phyloP scores from a whole-genome alignment of 2,329 filamentous ascomycete species.

The Monilinia vaccinii-corymbosi region DNA sequence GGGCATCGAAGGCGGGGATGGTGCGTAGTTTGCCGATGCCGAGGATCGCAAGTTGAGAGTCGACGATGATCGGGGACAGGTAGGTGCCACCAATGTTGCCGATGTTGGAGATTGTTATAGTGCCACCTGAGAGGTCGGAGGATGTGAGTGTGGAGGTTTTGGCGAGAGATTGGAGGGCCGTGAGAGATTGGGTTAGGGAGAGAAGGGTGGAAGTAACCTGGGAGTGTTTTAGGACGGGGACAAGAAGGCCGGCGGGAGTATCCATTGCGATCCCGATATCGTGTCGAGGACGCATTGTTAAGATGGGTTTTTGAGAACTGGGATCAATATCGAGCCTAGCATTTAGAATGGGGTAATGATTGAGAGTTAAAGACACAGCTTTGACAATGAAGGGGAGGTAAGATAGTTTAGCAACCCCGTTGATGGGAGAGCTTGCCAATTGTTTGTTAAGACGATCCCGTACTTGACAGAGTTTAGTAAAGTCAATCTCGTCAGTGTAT shows the following conservation, averaged over 20 bases:
- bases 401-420: constrained; percentile 58
- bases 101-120: constrained; percentile 94
- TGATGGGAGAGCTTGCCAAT: constrained; percentile 33
- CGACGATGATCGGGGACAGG: constrained; percentile 82
- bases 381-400: constrained; percentile 95
- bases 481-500: constrained; percentile 83
- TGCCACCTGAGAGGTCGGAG: constrained; percentile 73
- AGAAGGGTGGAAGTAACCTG: constrained; percentile 60
- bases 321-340: constrained; percentile 61
- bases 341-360: constrained; percentile 79
- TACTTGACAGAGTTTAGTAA: constrained; percentile 63
- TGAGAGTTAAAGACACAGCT: constrained; percentile 77
- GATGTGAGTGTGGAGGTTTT: constrained; percentile 64
- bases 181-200: constrained; percentile 68
- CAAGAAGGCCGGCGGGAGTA: constrained; percentile 76
- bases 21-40: constrained; percentile 75
- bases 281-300: constrained; percentile 75
- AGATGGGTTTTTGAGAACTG: constrained; percentile 53
- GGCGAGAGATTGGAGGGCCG: constrained; percentile 64
- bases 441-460: constrained; percentile 65
- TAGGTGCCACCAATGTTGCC: constrained; percentile 91
- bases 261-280: constrained; percentile 97
- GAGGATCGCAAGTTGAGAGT: constrained; percentile 83
- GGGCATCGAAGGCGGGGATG: constrained; percentile 65
- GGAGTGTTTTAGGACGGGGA: constrained; percentile 85